Conservation (phyloP, 257 asterid genomes). For the Jacaranda copaia region DNA sequence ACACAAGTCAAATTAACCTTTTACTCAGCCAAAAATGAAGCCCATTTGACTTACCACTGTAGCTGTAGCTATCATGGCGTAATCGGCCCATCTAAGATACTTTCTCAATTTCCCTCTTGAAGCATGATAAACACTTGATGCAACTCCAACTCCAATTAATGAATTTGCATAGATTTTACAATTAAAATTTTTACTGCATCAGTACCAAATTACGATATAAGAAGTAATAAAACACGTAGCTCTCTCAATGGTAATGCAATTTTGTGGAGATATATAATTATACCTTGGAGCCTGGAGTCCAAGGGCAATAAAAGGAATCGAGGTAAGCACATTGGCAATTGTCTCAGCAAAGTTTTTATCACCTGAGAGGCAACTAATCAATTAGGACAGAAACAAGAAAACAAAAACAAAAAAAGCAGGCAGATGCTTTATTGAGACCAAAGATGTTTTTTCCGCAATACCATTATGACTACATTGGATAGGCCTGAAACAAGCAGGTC, state of each 20-base stretch:
- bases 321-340: constrained; percentile 78
- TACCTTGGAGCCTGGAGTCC: constrained; percentile 89
- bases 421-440: neutral
- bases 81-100: constrained; percentile 98
- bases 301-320: constrained; percentile 86
- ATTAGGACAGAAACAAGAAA: constrained; percentile 7
- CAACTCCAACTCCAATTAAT: constrained; percentile 89
- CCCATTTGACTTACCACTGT: constrained; percentile 65
- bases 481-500: constrained; percentile 86
- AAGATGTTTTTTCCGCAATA: constrained; percentile 32
- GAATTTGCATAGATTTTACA: constrained; percentile 87
- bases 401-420: neutral
- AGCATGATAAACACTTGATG: constrained; percentile 81
- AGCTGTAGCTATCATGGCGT: constrained; percentile 97
- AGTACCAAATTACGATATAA: constrained; percentile 19
- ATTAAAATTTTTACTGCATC: constrained; percentile 74
- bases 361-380: constrained; percentile 50
- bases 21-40: neutral
- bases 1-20: neutral
- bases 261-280: constrained; percentile 23
- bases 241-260: constrained; percentile 16
- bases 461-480: constrained; percentile 66
- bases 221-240: neutral
- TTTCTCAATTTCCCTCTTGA: constrained; percentile 81
- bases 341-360: constrained; percentile 73